Conservation (phyloP, 2,329 filamentous ascomycete species). For the Fusarium acutatum region DNA sequence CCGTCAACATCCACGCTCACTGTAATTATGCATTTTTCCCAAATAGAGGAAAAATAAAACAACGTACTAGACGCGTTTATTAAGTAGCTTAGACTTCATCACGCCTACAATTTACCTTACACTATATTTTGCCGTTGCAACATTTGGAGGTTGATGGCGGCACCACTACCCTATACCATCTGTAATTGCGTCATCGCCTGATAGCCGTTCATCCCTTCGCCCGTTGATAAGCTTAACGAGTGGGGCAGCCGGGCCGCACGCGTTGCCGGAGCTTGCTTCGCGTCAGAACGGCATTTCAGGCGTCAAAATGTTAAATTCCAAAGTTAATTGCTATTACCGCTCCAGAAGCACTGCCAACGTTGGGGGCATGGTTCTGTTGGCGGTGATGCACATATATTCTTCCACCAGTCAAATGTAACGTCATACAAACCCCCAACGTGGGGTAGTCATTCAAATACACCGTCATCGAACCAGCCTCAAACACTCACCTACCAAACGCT, state of each 20-base stretch:
- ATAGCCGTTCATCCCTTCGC: not conserved
- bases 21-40: rapidly evolving
- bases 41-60: rapidly evolving
- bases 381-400: not conserved
- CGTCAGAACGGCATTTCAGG: not conserved
- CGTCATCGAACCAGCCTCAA: conserved; percentile 23
- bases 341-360: not conserved
- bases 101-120: rapidly evolving
- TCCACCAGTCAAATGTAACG: conserved; percentile 31
- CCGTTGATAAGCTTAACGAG: not conserved
- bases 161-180: not conserved
- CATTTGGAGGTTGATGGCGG: not conserved
- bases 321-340: not conserved
- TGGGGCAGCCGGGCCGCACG: not conserved
- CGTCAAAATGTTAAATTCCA: not conserved
- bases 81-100: rapidly evolving
- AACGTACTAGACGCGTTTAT: rapidly evolving
- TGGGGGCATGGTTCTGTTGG: conserved; percentile 4
- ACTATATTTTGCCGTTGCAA: rapidly evolving
- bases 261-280: not conserved
- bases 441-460: conserved; percentile 24
- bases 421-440: conserved; percentile 30
- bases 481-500: not conserved
- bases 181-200: not conserved
- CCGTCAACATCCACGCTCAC: not conserved